Percentiles rank a stretch among this genome's conserved stretches.
These are phyloP conservation scores for Aspergillus pseudoviridinutans DNA, from an alignment of 2,329 filamentous ascomycete genomes.

Conservation along the genomic window DNA sequence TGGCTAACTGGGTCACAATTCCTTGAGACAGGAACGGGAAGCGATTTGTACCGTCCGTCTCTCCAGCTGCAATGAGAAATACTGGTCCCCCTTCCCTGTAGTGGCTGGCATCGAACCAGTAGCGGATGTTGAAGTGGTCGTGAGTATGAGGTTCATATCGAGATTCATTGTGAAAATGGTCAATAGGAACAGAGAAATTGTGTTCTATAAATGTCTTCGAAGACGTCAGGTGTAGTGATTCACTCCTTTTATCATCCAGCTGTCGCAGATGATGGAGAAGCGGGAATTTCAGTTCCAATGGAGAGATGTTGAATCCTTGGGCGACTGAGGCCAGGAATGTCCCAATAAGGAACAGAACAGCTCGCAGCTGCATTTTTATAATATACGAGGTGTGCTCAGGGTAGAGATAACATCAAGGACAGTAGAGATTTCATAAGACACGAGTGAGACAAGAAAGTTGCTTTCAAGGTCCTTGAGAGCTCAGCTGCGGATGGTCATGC, in stretches of 20 bases:
- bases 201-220: conserved; percentile 42
- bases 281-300: not conserved
- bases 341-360: not conserved
- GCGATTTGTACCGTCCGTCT: conserved; percentile 45
- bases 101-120: conserved; percentile 76
- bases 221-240: not conserved
- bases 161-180: conserved; percentile 80
- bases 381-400: not conserved
- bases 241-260: not conserved
- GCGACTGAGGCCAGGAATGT: not conserved
- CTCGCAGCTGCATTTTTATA: not conserved
- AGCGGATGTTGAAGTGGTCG: conserved; percentile 65
- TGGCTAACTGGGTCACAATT: conserved; percentile 65
- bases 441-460: not conserved
- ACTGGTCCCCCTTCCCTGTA: conserved; percentile 77
- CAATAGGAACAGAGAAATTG: conserved; percentile 59
- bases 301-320: not conserved
- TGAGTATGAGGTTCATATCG: conserved; percentile 72
- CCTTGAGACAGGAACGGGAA: conserved; percentile 72
- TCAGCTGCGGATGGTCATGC: not conserved
- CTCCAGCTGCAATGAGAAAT: conserved; percentile 70
- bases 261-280: not conserved
- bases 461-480: not conserved
- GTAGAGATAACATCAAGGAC: not conserved
- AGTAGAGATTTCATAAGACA: not conserved